Base-by-base conservation (phyloP, 176 grass and related monocot genomes). In the Aegilops longissima region DNA sequence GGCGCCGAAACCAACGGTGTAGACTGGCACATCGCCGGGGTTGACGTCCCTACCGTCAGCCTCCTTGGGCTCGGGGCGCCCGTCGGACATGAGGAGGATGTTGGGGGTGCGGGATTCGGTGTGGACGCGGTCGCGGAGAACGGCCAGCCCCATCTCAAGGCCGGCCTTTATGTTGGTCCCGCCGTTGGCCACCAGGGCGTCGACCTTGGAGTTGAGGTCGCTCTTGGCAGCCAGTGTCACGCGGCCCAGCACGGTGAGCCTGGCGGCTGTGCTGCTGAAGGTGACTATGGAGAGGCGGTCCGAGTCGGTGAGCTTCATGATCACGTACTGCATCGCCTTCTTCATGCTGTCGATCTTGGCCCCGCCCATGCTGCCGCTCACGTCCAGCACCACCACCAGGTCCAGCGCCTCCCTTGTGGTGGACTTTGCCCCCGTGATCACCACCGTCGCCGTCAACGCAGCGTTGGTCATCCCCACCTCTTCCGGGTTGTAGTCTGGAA, bases 251-350 rank as follows among this genome's bases (percentile, higher is more conserved):
- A 9, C 24, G 12, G 61, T 62, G 25, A 77, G 16, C 5, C 45
- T 35, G 36, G 7, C 0, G 12, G 62, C 83, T 6, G 18, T 1
- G 38, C 8, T 0, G 17, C 20, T 5, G 69, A 85, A 90, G 4
- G 11, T 11, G 83, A 90, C 83, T 66, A 90, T 59, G 20, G 69
- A 49, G 52, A 90, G 66, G 52, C 88, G 88, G 62, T 90, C 88
- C 2, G 11, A 5, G 17, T 3, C 16, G 34, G 58, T 61, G 45
- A 90, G 83, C 80, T 90, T 90, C 20, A 6, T 27, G 25, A 86
- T 47, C 16, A 90, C 3, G 84, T 82, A 90, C 16, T 3, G 4
- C 9, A 86, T 38, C 11, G 88, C 78, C 0, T 2, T 21, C 82
- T 90, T 47, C 7, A 18, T 4, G 7, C 70, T n/a, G 1, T 12